Evolutionary conservation across 2,329 filamentous ascomycete genomes (phyloP).

Genomic region (Fusarium pseudoanthophilum): DNA sequence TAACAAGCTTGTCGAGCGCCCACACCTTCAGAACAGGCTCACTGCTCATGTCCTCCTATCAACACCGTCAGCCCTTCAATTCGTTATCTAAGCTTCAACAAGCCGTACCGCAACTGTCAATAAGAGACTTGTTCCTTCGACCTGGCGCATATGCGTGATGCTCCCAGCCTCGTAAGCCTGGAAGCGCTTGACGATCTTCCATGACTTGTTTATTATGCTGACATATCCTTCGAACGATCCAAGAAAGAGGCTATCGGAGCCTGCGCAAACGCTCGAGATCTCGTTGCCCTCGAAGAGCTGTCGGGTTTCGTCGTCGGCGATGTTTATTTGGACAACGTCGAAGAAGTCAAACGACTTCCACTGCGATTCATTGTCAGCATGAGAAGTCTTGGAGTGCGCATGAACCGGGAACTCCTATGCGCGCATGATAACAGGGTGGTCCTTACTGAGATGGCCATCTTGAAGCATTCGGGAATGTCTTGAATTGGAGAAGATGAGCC

Average conservation of each 20-base stretch:
- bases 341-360: conserved; percentile 99
- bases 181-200: conserved; percentile 89
- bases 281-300: conserved; percentile 84
- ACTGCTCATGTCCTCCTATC: conserved; percentile 82
- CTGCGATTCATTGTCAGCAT: conserved; percentile 57
- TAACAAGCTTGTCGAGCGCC: conserved; percentile 92
- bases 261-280: conserved; percentile 84
- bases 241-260: conserved; percentile 89
- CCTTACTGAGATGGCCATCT: conserved; percentile 51
- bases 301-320: conserved; percentile 81
- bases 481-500: conserved; percentile 36
- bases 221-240: conserved; percentile 87
- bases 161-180: conserved; percentile 82
- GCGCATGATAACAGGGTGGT: not conserved
- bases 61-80: conserved; percentile 4
- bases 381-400: not conserved
- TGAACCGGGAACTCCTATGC: not conserved
- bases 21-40: conserved; percentile 97
- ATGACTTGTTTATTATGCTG: conserved; percentile 85
- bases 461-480: conserved; percentile 43
- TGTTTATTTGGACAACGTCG: conserved; percentile 86
- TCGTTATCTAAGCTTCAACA: not conserved
- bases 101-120: conserved; percentile 75
- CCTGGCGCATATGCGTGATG: conserved; percentile 91
- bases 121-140: conserved; percentile 86